Percentiles rank a stretch among this genome's conserved stretches.
phyloP scores from a whole-genome alignment of 192 early-diverging fungal species.

The Gigaspora rosea region DNA sequence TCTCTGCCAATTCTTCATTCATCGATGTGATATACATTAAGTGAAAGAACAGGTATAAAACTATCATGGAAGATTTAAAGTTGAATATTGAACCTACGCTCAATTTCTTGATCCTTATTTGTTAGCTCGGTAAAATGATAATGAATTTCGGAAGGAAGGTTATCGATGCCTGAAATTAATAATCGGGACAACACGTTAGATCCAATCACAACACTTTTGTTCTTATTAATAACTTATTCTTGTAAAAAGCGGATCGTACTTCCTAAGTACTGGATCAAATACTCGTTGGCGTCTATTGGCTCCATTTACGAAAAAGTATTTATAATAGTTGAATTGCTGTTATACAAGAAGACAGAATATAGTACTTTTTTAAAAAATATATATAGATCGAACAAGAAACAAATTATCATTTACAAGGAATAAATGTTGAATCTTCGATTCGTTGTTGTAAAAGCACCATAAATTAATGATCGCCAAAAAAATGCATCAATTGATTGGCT shows the following conservation, averaged over 20 bases:
- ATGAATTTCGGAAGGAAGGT: constrained; percentile 25
- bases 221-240: background rate
- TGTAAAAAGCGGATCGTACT: background rate
- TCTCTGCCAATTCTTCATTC: background rate
- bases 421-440: background rate
- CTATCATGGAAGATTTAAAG: no score
- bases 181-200: constrained; percentile 2
- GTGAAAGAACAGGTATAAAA: background rate
- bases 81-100: background rate
- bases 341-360: no score
- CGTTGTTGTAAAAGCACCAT: background rate
- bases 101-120: constrained; percentile 28
- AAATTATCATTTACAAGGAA: background rate
- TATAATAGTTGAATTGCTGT: no score
- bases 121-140: constrained; percentile 21
- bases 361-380: no score
- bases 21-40: background rate
- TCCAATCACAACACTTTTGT: no score
- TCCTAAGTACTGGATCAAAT: constrained; percentile 24
- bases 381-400: no score
- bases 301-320: background rate
- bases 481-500: background rate
- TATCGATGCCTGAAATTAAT: constrained; percentile 4
- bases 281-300: constrained; percentile 28
- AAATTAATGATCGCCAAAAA: background rate